A percentile compares a stretch with the other conserved stretches of the same genome.
Conservation (phyloP, 495 filamentous ascomycete species). For the Geopyxis carbonaria region DNA sequence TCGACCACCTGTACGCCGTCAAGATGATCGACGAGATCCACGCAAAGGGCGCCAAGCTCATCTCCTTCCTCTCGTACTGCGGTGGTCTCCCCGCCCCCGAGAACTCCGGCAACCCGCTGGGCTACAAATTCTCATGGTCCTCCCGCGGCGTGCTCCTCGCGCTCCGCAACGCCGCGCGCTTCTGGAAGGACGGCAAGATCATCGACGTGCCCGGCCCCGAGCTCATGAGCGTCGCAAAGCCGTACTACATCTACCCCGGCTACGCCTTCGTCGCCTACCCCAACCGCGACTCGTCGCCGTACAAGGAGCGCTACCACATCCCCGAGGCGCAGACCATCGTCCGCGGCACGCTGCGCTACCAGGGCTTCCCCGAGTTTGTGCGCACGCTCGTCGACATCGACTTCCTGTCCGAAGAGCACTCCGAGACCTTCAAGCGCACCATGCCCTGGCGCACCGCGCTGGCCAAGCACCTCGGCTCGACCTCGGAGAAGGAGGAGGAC, state of each 20-base stretch:
- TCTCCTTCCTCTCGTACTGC: constrained; percentile 70
- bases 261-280: constrained; percentile 87
- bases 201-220: constrained; percentile 42
- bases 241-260: constrained; percentile 78
- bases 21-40: constrained; percentile 78
- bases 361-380: constrained; percentile 77
- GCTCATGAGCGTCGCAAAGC: constrained; percentile 75
- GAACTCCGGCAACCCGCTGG: constrained; percentile 73
- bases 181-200: constrained; percentile 61
- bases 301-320: constrained; percentile 76
- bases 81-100: constrained; percentile 76
- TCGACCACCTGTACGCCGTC: constrained; percentile 75
- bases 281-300: constrained; percentile 77
- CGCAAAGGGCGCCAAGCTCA: constrained; percentile 68
- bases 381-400: constrained; percentile 70
- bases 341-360: constrained; percentile 62
- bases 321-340: constrained; percentile 65
- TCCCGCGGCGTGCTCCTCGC: constrained; percentile 77
- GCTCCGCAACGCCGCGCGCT: constrained; percentile 67
- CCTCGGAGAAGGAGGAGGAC: constrained; percentile 44
- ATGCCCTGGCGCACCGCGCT: constrained; percentile 70
- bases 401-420: constrained; percentile 55
- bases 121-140: constrained; percentile 90
- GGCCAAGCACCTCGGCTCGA: constrained; percentile 50
- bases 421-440: constrained; percentile 33